phyloP scores from a whole-genome alignment of 176 grass and related monocot genomes.

The Panicum miliaceum region DNA sequence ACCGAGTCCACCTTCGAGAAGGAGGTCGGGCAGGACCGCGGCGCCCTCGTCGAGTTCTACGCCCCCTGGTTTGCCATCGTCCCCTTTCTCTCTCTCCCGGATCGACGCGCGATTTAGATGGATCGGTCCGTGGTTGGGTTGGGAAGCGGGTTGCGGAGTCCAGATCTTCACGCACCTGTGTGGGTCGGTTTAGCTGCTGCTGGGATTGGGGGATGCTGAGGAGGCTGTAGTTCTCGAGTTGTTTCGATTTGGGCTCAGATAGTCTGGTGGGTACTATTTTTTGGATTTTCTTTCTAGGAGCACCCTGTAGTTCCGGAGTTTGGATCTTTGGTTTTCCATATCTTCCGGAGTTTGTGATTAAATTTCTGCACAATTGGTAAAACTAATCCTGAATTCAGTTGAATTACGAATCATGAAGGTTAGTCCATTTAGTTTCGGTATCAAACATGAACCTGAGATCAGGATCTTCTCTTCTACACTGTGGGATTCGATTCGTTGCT shows the following conservation, averaged over 20 bases:
- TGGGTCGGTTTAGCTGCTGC: background rate
- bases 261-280: background rate
- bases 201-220: background rate
- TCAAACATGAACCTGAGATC: background rate
- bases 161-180: background rate
- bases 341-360: no score
- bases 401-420: background rate
- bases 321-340: background rate
- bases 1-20: slow-evolving; percentile 72
- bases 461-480: background rate
- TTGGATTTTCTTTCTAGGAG: background rate
- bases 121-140: slow-evolving; percentile 22
- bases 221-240: background rate
- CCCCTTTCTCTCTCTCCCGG: background rate
- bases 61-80: slow-evolving; percentile 61
- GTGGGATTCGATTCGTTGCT: background rate
- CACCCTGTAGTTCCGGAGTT: background rate
- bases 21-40: slow-evolving; percentile 81
- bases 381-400: background rate
- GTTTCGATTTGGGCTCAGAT: background rate
- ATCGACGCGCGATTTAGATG: background rate
- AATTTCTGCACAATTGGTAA: background rate
- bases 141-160: background rate
- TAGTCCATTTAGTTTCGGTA: background rate
- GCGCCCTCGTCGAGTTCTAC: slow-evolving; percentile 76